Conservation (phyloP, 2,329 filamentous ascomycete species). For the Diaporthe citriasiana region DNA sequence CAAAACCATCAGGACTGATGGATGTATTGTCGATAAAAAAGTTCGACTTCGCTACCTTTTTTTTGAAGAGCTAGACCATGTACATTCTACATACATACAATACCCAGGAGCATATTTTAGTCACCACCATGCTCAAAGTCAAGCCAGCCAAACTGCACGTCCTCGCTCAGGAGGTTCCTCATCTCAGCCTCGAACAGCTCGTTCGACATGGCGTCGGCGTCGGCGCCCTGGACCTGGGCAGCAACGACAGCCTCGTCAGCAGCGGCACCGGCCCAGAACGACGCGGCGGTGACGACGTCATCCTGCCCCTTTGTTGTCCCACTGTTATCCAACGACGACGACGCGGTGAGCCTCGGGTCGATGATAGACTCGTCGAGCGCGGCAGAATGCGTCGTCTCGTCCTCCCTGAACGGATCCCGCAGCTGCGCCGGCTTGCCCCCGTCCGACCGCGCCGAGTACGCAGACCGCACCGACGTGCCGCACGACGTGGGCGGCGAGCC, state of each 20-base stretch:
- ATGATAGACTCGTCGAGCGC: slow-evolving; percentile 35
- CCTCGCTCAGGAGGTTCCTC: slow-evolving; percentile 43
- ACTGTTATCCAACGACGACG: background rate
- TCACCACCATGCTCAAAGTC: slow-evolving; percentile 38
- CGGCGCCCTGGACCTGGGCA: background rate
- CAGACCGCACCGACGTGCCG: slow-evolving; percentile 30
- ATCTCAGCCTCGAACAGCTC: slow-evolving; percentile 46
- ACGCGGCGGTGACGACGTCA: background rate
- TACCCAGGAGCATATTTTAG: background rate
- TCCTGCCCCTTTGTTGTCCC: background rate
- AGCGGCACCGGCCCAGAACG: slow-evolving; percentile 27
- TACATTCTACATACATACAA: slow-evolving; percentile 19
- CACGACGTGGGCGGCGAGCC: slow-evolving; percentile 39
- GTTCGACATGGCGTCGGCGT: slow-evolving; percentile 42
- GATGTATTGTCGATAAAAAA: background rate
- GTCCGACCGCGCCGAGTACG: background rate
- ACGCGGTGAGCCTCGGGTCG: slow-evolving; percentile 37
- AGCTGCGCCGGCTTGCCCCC: background rate
- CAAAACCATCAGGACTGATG: background rate
- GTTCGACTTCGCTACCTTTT: slow-evolving; percentile 11
- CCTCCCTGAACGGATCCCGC: background rate
- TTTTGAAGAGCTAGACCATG: background rate
- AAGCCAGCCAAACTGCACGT: slow-evolving; percentile 44
- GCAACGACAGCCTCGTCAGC: background rate
- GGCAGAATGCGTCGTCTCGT: background rate